These are phyloP conservation scores for Aureobasidium uvarum DNA, from an alignment of 2,329 filamentous ascomycete genomes.

Conservation along the genomic window DNA sequence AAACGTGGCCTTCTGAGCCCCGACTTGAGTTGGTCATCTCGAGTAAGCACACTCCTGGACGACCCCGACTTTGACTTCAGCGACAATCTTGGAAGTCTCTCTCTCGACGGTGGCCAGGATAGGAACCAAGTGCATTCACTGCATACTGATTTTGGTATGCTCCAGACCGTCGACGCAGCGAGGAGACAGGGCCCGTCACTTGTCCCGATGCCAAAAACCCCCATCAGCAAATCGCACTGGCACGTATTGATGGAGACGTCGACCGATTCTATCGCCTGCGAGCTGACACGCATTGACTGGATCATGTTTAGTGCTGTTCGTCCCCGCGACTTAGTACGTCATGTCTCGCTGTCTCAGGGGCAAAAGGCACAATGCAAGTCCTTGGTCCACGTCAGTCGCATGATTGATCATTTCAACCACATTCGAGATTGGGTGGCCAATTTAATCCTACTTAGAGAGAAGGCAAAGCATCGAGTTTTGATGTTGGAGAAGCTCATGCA, in stretches of 20 bases:
- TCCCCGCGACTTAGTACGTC: slow-evolving; percentile 86
- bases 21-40: slow-evolving; percentile 31
- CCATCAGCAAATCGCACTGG: slow-evolving; percentile 82
- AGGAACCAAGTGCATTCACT: background rate
- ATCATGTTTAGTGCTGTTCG: slow-evolving; percentile 95
- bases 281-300: slow-evolving; percentile 96
- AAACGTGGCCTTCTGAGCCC: slow-evolving; percentile 34
- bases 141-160: slow-evolving; percentile 23
- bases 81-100: slow-evolving; percentile 35
- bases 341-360: slow-evolving; percentile 65
- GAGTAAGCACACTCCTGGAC: slow-evolving; percentile 39
- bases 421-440: slow-evolving; percentile 57
- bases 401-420: slow-evolving; percentile 78
- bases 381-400: slow-evolving; percentile 84
- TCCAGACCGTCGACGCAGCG: slow-evolving; percentile 63
- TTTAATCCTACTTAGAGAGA: slow-evolving; percentile 74
- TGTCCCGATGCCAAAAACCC: slow-evolving; percentile 65
- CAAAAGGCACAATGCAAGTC: slow-evolving; percentile 62
- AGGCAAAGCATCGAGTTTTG: slow-evolving; percentile 87
- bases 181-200: slow-evolving; percentile 73
- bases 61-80: slow-evolving; percentile 36
- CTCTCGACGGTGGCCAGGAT: slow-evolving; percentile 28
- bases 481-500: slow-evolving; percentile 96
- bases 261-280: slow-evolving; percentile 81
- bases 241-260: slow-evolving; percentile 84